phyloP scores from a whole-genome alignment of 2,329 filamentous ascomycete species.

The Verticillium alfalfae region DNA sequence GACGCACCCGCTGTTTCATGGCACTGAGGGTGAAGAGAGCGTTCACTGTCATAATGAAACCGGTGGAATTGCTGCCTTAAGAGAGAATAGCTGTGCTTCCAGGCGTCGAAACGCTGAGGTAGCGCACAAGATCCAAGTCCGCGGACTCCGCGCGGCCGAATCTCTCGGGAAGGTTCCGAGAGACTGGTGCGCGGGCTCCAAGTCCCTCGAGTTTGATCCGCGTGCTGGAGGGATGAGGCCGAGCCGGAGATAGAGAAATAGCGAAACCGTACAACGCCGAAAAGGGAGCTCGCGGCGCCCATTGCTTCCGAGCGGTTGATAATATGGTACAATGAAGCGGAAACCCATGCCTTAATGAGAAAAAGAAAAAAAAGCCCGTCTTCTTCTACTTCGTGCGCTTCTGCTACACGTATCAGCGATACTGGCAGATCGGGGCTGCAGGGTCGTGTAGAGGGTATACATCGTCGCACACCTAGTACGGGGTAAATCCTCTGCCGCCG shows the following conservation, averaged over 20 bases:
- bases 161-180: background rate
- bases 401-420: background rate
- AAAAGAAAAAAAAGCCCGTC: background rate
- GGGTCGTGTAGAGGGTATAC: background rate
- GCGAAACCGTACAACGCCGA: background rate
- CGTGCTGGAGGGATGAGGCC: background rate
- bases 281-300: background rate
- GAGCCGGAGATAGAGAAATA: background rate
- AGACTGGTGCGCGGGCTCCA: background rate
- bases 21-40: background rate
- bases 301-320: background rate
- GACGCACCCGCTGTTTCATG: background rate
- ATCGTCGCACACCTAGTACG: slow-evolving; percentile 44
- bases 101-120: background rate
- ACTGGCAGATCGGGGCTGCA: background rate
- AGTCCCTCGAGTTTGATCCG: background rate
- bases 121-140: background rate
- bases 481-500: slow-evolving; percentile 57
- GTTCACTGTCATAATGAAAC: background rate
- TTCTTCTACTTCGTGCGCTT: background rate
- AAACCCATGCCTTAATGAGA: background rate
- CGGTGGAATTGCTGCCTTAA: background rate
- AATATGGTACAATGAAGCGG: background rate
- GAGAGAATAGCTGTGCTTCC: background rate
- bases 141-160: background rate